Base-by-base conservation (phyloP, 352 stramenopile species). In the Saprolegnia diclina region DNA sequence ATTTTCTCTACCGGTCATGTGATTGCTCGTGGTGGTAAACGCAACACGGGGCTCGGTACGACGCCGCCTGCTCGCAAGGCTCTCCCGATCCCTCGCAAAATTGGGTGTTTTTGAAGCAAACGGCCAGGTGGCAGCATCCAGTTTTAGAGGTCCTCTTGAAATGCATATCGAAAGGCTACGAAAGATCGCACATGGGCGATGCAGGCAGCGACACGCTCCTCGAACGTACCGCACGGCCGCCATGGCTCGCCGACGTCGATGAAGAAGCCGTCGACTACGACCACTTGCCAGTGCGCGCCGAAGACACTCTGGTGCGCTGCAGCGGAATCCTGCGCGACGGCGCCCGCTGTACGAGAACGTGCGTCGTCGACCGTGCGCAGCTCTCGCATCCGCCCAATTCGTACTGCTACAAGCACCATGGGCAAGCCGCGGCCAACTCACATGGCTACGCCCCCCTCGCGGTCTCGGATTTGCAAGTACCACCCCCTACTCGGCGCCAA, bases 321-420 rank as follows among this genome's bases (percentile, higher is more conserved):
- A 52, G 42, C 10, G 63, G 63, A 4, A 69, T 69, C 6, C 29
- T 69, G 11, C 10, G 50, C 14, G 38, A 69, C 26, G 63, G 63
- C 1, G 62, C 63, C 5, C 45, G 63, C 11, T 69, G 63, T 21
- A 69, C 63, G 4, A 29, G 63, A 22, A 69, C 63, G 19, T 69
- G 54, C 19, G 46, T 59, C 52, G 13, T 59, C 35, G 52, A 59
- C 35, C 52, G 52, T 1, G 2, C 42, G 5, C 13, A 38, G 22
- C 19, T n/a, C 7, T 45, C 7, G 26, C 5, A 16, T 18, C 29
- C 57, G 19, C 16, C 45, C 14, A 19, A 38, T 11, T 69, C 63
- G 3, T 69, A 62, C 37, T 69, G 63, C 63, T 69, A 61, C 45
- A 69, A 69, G n/a, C 63, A 69, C 45, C 22, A 40, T 9, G 1